Base-by-base conservation (phyloP, 225 moss, liverwort and hornwort genomes). In the Marchantia polymorpha region DNA sequence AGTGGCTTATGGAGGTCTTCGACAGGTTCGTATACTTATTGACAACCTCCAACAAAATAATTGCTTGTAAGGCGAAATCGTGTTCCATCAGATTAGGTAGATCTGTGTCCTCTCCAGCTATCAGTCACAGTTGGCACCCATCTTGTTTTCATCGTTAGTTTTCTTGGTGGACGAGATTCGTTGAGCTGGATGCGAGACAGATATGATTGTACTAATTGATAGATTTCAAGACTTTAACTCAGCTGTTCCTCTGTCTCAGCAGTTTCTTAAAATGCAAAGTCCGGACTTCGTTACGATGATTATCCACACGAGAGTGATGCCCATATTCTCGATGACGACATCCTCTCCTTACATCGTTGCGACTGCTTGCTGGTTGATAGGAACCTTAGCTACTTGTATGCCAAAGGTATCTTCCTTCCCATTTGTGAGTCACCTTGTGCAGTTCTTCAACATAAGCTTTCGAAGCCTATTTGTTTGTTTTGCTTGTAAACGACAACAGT, bases 351-450 rank as follows among this genome's bases (percentile, higher is more conserved):
- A 89, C 78, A 79, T 90, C 39, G 85, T 90, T 25, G 89, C 89
- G 12, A 89, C 88, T 73, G 85, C 85, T 19, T 88, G 89, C 73
- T 89, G 89, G 90, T 71, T 89, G 82, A 88, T 90, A 60, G 90
- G 90, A 56, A 84, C 87, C 64, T 80, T 90, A 65, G 87, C 89
- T 58, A 82, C 81, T 74, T 85, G 87, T 83, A 83, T 89, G 79
- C 89, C 90, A 12, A 85, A 90, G 83, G 90, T 90, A 69, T 20
- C 52, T 72, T 55, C 7, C 39, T 39, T 56, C 56, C 56, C 4
- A 1, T 39, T 5, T 5, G 2, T 39, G 39, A 12, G 51, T 26
- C 26, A 53, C 76, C 22, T 58, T 19, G 23, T 10, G n/a, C 39
- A 48, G 60, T 23, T 78, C n/a, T 29, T 65, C 12, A 25, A n/a